These are phyloP conservation scores for Colletotrichum navitas DNA, from an alignment of 2,329 filamentous ascomycete genomes.

Conservation along the genomic window DNA sequence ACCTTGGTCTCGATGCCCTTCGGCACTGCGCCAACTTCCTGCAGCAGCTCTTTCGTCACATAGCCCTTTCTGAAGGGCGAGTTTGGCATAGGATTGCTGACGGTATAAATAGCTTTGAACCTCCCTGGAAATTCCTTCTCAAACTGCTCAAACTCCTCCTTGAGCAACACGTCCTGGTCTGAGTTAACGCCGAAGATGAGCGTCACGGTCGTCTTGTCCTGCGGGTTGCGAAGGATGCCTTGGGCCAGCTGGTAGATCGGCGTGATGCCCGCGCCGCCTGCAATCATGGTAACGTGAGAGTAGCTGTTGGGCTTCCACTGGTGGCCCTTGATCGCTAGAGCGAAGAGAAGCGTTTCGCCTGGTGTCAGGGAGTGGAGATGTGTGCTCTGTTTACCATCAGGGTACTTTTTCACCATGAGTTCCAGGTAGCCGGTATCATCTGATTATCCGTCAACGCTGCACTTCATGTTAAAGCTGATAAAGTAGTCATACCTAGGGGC, in stretches of 20 bases:
- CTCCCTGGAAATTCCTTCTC: constrained; percentile 65
- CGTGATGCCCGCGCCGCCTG: constrained; percentile 80
- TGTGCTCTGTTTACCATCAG: constrained; percentile 71
- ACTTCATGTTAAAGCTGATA: not conserved
- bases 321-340: constrained; percentile 66
- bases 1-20: constrained; percentile 64
- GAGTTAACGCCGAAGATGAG: constrained; percentile 76
- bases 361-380: constrained; percentile 76
- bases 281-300: constrained; percentile 71
- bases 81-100: constrained; percentile 61
- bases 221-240: constrained; percentile 71
- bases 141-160: constrained; percentile 67
- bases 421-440: constrained; percentile 71
- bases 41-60: constrained; percentile 68
- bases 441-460: constrained; percentile 43
- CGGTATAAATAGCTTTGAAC: constrained; percentile 69
- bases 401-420: constrained; percentile 77
- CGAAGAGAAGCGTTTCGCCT: constrained; percentile 71
- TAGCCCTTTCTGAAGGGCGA: constrained; percentile 65
- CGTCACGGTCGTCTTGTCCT: constrained; percentile 72
- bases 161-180: constrained; percentile 70
- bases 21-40: constrained; percentile 58
- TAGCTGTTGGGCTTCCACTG: constrained; percentile 65
- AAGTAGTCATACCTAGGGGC: constrained; percentile 55
- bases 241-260: constrained; percentile 75